These are phyloP conservation scores for Colletotrichum tanaceti DNA, from an alignment of 2,329 filamentous ascomycete genomes.

Conservation along the genomic window DNA sequence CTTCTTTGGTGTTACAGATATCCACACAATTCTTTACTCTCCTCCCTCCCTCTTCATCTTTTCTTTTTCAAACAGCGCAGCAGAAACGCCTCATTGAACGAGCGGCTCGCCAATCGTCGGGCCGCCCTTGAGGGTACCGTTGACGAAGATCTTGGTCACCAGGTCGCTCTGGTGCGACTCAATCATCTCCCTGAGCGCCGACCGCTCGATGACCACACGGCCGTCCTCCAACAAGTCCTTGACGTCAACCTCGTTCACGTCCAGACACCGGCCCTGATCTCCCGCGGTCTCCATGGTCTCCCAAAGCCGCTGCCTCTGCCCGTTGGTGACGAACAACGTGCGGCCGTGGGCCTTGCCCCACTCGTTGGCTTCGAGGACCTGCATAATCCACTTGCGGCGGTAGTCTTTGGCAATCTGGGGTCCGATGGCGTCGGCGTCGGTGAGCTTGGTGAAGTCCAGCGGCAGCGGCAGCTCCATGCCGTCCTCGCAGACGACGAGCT, in stretches of 20 bases:
- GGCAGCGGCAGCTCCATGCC: slow-evolving; percentile 74
- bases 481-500: slow-evolving; percentile 87
- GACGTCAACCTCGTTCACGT: slow-evolving; percentile 86
- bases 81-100: slow-evolving; percentile 1
- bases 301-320: slow-evolving; percentile 71
- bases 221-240: slow-evolving; percentile 92
- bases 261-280: slow-evolving; percentile 75
- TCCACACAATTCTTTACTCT: slow-evolving; percentile 15
- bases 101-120: slow-evolving; percentile 51
- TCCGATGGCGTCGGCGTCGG: slow-evolving; percentile 53
- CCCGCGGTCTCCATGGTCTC: slow-evolving; percentile 72
- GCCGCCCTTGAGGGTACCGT: slow-evolving; percentile 52
- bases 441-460: slow-evolving; percentile 59
- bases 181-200: slow-evolving; percentile 81
- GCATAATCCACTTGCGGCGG: slow-evolving; percentile 69
- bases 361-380: slow-evolving; percentile 76
- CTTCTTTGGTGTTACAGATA: slow-evolving; percentile 37
- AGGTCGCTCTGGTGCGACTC: slow-evolving; percentile 77
- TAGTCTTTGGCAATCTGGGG: slow-evolving; percentile 67
- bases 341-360: slow-evolving; percentile 76
- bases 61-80: not conserved
- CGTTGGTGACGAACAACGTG: slow-evolving; percentile 79
- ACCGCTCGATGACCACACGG: slow-evolving; percentile 86
- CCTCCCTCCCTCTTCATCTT: not conserved
- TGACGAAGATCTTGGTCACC: slow-evolving; percentile 58